phyloP scores from a whole-genome alignment of 805 yeast species.

The Hanseniaspora singularis region DNA sequence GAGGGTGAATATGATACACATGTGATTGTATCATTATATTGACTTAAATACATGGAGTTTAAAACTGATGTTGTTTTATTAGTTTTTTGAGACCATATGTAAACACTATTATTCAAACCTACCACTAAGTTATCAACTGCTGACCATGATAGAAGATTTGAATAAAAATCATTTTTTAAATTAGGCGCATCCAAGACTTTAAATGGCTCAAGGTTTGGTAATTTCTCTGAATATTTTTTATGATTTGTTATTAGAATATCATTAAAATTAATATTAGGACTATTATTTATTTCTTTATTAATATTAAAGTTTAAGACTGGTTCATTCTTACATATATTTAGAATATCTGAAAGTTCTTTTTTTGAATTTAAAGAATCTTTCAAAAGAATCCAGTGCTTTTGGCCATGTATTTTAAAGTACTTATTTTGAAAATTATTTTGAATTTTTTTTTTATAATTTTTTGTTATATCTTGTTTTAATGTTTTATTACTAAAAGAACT shows the following conservation, averaged over 20 bases:
- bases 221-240: not conserved
- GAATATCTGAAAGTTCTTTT: not conserved
- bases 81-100: conserved; percentile 45
- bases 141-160: conserved; percentile 68
- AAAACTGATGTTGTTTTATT: conserved; percentile 36
- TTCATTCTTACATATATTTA: not conserved
- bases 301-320: not conserved
- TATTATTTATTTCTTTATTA: not conserved
- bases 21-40: conserved; percentile 35
- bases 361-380: conserved; percentile 2
- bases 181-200: conserved; percentile 58
- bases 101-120: conserved; percentile 49
- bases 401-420: conserved; percentile 7
- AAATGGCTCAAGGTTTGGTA: conserved; percentile 27
- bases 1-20: conserved; percentile 44
- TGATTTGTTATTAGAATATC: not conserved
- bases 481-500: not conserved
- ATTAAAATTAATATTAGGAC: not conserved
- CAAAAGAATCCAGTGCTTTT: conserved; percentile 10
- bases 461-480: not conserved
- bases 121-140: conserved; percentile 44
- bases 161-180: conserved; percentile 63
- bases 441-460: not conserved
- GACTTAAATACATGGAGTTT: conserved; percentile 28
- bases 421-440: not conserved